Conservation (phyloP, 2,329 filamentous ascomycete genomes). For the Fusarium liriodendri region DNA sequence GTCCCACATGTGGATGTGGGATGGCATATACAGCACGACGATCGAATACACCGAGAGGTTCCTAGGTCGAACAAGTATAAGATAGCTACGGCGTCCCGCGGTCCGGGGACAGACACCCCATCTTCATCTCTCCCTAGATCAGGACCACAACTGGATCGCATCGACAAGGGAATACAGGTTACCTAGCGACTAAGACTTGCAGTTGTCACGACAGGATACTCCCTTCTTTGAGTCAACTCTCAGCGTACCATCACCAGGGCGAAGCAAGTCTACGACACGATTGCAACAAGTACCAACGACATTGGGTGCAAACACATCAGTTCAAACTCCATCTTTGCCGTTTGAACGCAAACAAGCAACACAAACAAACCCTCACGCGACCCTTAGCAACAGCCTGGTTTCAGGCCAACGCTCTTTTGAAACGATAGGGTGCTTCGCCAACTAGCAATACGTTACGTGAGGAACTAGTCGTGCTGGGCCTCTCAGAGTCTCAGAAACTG, state of each 20-base stretch:
- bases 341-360: neutral
- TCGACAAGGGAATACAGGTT: neutral
- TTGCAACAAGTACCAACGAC: neutral
- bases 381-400: neutral
- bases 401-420: neutral
- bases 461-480: neutral
- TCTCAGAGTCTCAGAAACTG: neutral
- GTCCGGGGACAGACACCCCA: conserved; percentile 23
- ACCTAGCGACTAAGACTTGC: neutral
- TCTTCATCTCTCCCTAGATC: conserved; percentile 12
- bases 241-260: neutral
- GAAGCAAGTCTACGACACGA: neutral
- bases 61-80: conserved; percentile 50
- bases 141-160: neutral
- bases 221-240: neutral
- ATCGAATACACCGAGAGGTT: conserved; percentile 22
- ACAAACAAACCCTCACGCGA: neutral
- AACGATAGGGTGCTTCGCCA: neutral
- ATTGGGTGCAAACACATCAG: neutral
- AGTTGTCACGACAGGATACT: neutral
- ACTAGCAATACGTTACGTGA: neutral
- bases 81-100: conserved; percentile 50
- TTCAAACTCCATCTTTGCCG: neutral
- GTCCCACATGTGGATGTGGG: conserved; percentile 46
- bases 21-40: conserved; percentile 42